phyloP scores from a whole-genome alignment of 352 stramenopile genomes.

The Bremia lactucae region DNA sequence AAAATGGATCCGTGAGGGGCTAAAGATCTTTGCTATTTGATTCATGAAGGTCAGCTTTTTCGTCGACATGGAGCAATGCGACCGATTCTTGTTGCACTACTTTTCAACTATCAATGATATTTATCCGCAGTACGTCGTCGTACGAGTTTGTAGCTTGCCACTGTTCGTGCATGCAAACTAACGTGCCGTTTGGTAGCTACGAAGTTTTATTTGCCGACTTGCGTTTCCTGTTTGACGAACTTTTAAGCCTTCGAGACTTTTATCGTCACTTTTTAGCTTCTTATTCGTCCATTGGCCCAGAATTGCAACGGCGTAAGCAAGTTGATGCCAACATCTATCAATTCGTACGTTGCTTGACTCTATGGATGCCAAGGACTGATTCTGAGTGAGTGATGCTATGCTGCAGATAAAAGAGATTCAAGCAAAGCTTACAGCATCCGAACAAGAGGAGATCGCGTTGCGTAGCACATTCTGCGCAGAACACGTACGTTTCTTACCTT shows the following conservation, averaged over 20 bases:
- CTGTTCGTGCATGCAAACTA: no score
- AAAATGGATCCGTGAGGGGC: background rate
- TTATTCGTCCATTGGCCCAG: conserved; percentile 41
- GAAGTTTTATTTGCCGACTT: conserved; percentile 53
- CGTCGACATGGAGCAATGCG: conserved; percentile 84
- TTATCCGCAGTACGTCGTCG: conserved; percentile 56
- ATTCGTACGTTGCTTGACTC: conserved; percentile 25
- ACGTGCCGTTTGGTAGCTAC: conserved; percentile 34
- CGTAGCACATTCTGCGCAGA: conserved; percentile 42
- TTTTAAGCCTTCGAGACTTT: conserved; percentile 68
- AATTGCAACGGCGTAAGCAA: conserved; percentile 43
- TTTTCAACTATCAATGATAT: conserved; percentile 83
- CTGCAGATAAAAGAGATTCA: conserved; percentile 45
- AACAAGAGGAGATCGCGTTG: conserved; percentile 35
- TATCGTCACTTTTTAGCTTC: conserved; percentile 71
- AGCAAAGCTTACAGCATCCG: conserved; percentile 33
- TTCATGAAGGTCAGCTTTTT: conserved; percentile 56
- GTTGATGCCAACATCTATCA: conserved; percentile 42
- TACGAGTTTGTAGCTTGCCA: no score
- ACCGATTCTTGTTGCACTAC: conserved; percentile 61
- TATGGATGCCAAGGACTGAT: background rate
- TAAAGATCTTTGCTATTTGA: background rate
- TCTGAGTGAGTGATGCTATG: background rate
- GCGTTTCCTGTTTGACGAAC: conserved; percentile 67
- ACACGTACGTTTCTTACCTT: conserved; percentile 55